Evolutionary conservation across 805 yeast genomes (phyloP).

Genomic region (Teunomyces aglyptinius): DNA sequence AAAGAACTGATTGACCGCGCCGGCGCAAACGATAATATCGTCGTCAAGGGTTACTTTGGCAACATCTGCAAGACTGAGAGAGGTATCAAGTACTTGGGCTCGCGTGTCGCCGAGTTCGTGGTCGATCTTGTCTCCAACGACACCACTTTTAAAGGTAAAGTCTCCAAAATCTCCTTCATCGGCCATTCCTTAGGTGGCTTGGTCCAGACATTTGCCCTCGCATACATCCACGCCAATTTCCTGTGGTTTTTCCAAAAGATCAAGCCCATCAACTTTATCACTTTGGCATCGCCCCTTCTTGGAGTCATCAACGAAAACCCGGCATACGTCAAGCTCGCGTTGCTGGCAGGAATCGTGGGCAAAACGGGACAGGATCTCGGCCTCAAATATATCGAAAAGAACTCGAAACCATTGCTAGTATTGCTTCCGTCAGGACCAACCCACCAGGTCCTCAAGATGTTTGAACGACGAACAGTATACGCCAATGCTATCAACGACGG

Average conservation of each 20-base stretch:
- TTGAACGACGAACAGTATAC: slow-evolving; percentile 73
- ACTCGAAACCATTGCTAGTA: slow-evolving; percentile 64
- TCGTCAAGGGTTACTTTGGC: slow-evolving; percentile 79
- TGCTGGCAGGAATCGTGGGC: slow-evolving; percentile 89
- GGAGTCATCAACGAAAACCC: slow-evolving; percentile 92
- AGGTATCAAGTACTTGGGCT: slow-evolving; percentile 83
- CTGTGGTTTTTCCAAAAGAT: slow-evolving; percentile 69
- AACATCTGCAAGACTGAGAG: slow-evolving; percentile 87
- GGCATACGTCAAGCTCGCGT: slow-evolving; percentile 73
- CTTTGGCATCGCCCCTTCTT: slow-evolving; percentile 83
- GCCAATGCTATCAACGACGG: slow-evolving; percentile 94
- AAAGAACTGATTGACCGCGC: slow-evolving; percentile 71
- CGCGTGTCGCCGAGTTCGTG: slow-evolving; percentile 72
- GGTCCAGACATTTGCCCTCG: slow-evolving; percentile 87
- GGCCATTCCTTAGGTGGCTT: slow-evolving; percentile 95
- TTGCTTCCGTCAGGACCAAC: slow-evolving; percentile 77
- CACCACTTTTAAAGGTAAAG: slow-evolving; percentile 36
- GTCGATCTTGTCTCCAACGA: slow-evolving; percentile 50
- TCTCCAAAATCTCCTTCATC: slow-evolving; percentile 73
- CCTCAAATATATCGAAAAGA: slow-evolving; percentile 46
- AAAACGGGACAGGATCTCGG: slow-evolving; percentile 90
- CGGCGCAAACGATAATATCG: slow-evolving; percentile 55
- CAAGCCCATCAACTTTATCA: slow-evolving; percentile 73
- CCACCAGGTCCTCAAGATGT: slow-evolving; percentile 57
- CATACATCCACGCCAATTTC: slow-evolving; percentile 64